Evolutionary conservation across 225 moss, liverwort and hornwort species (phyloP), one percentile per base, ranked within the genome.

Genomic region (Polytrichum commune): DNA sequence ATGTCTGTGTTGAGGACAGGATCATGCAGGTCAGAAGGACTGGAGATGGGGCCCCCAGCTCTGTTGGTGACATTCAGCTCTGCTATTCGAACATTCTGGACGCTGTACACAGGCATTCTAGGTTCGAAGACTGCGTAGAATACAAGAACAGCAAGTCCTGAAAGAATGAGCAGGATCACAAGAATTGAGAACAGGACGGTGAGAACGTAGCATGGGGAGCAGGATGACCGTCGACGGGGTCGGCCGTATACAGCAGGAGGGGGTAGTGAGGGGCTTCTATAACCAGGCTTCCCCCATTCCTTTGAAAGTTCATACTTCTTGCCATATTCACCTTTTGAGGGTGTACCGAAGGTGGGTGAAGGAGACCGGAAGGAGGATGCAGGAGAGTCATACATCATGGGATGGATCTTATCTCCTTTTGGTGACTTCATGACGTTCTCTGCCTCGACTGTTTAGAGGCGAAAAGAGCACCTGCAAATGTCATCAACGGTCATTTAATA

Each of bases 1-100:
- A 86, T 83, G 57, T 83, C 73, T 4, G 86, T 77, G 24, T 86
- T 83, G 33, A 86, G 73, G 5, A 86, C 83, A 2, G 83, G 86
- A 58, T 73, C 71, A 0, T 78, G 61, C 5, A 73, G 18, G 55
- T 73, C 80, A 18, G 73, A 61, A 13, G 38, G 8, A 2, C 73
- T 68, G 1, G 72, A 33, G 5, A 85, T 23, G 19, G 65, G 9
- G 16, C 72, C 77, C 13, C 86, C 86, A 0, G 72, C 68, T 62
- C 71, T 73, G 56, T 75, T 80, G n/a, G 77, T 83, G 19, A 86
- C 83, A 6, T 78, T 83, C 22, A 86, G 70, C 30, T 19, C 70
- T 24, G 73, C 68, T 53, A 86, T 83, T 2, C 67, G 77, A 8
- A 83, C 86, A 33, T 86, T 83, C 53, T 73, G 73, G 26, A 86